Conservation (phyloP, 2,329 filamentous ascomycete genomes). For the Fusarium fracticaudum region DNA sequence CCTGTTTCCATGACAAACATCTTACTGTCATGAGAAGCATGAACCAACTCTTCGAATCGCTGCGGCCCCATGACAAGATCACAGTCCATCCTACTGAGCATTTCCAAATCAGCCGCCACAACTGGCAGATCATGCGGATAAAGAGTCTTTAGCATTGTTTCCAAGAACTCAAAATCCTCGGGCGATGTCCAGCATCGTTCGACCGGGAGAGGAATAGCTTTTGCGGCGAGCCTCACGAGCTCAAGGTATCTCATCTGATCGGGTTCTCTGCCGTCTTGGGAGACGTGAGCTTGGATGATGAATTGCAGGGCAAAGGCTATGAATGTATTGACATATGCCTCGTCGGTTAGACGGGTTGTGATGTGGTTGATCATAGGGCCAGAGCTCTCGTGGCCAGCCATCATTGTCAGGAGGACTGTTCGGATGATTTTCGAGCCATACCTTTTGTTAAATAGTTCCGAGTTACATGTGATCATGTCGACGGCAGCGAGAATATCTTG, state of each 20-base stretch:
- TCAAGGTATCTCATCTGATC: background rate
- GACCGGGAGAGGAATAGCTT: rapidly evolving
- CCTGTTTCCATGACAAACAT: background rate
- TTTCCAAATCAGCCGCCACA: background rate
- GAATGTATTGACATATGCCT: background rate
- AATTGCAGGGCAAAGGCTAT: rapidly evolving
- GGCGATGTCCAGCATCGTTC: background rate
- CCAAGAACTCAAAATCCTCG: background rate
- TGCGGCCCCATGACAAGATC: background rate
- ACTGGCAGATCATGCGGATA: background rate
- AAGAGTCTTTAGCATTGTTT: background rate
- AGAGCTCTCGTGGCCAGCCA: background rate
- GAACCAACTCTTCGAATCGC: rapidly evolving
- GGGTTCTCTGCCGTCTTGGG: background rate
- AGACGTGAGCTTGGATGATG: rapidly evolving
- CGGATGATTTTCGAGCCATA: background rate
- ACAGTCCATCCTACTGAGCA: background rate
- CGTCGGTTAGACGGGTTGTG: background rate
- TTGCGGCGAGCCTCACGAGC: background rate
- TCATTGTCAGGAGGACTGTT: background rate
- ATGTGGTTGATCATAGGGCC: background rate
- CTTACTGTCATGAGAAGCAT: rapidly evolving
- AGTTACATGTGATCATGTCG: background rate
- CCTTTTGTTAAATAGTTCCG: rapidly evolving
- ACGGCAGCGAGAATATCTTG: background rate